Base-by-base conservation (phyloP, 306 rosid species). In the Corylus americana region DNA sequence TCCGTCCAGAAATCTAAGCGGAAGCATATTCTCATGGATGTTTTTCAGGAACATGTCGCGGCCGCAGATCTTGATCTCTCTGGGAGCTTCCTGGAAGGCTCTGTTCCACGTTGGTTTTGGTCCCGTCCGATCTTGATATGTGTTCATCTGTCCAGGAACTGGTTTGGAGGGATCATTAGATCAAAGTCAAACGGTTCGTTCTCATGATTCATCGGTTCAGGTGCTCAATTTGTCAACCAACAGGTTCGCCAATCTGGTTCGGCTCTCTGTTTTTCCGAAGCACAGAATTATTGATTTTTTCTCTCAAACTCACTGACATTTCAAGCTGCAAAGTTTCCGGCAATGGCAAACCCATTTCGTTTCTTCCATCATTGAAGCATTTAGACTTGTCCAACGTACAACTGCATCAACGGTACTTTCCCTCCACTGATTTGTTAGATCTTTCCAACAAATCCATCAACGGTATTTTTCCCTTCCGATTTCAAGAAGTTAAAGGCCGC, bases 41-140 rank as follows among this genome's bases (percentile, higher is more conserved):
- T 87, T 83, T 29, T 78, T 95, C 13, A 81, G 82, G 74, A 89
- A 86, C 89, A 85, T 95, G 88, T 78, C 96, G 0, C 69, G 68
- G 18, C 79, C 93, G 45, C 77, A 84, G 48, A 42, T 73, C 81
- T 95, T 10, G 91, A 95, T 87, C 89, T 95, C 44, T 93, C 99
- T 17, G 75, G 63, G 50, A 95, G 93, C 79, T 79, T 54, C 27
- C 87, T 95, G 17, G 81, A 85, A 75, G 99, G 98, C 59, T 73
- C 82, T 11, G 80, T 91, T 2, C 98, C 96, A 4, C 85, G 87
- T 55, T 93, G 92, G 96, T 76, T 93, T 1, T 95, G 97, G 96
- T 17, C 78, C 5, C 53, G 73, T 54, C 73, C 90, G 17, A 78
- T 58, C 76, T 76, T 95, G 73, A 49, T 31, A 18, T 61, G 22